These are phyloP conservation scores for Calonectria pseudoturangicola DNA, from an alignment of 2,329 filamentous ascomycete genomes.

Conservation along the genomic window DNA sequence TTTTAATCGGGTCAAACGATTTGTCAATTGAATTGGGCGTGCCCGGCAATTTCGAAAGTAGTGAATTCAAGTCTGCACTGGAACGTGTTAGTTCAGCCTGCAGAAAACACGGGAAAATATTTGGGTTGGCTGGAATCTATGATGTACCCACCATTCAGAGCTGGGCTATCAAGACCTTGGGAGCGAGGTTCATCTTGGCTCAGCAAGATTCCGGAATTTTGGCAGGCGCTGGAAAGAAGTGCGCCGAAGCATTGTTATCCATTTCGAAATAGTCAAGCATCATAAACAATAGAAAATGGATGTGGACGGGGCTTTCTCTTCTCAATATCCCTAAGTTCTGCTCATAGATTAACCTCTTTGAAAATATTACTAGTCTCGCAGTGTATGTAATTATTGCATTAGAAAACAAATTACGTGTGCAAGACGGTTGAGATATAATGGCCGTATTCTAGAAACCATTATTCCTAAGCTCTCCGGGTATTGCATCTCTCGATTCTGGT, in stretches of 20 bases:
- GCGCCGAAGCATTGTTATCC: neutral
- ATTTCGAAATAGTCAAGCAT: neutral
- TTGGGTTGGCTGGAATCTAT: neutral
- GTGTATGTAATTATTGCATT: no score
- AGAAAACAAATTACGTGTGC: neutral
- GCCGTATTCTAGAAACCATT: neutral
- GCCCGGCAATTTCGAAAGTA: neutral
- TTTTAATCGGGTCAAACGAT: neutral
- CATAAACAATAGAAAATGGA: no score
- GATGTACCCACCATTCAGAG: neutral
- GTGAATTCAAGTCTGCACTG: neutral
- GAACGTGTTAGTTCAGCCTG: neutral
- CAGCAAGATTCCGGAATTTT: neutral
- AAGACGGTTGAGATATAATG: neutral
- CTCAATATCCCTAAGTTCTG: neutral
- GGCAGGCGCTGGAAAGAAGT: neutral
- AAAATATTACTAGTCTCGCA: no score
- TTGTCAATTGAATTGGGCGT: neutral
- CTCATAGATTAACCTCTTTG: no score
- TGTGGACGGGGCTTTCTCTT: neutral
- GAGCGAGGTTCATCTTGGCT: neutral
- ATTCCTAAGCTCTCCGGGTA: neutral
- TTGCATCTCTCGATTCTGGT: neutral
- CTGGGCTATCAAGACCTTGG: neutral
- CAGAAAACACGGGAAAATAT: neutral